Conservation (phyloP, 2,329 filamentous ascomycete genomes). For the Cladosporium sp. region DNA sequence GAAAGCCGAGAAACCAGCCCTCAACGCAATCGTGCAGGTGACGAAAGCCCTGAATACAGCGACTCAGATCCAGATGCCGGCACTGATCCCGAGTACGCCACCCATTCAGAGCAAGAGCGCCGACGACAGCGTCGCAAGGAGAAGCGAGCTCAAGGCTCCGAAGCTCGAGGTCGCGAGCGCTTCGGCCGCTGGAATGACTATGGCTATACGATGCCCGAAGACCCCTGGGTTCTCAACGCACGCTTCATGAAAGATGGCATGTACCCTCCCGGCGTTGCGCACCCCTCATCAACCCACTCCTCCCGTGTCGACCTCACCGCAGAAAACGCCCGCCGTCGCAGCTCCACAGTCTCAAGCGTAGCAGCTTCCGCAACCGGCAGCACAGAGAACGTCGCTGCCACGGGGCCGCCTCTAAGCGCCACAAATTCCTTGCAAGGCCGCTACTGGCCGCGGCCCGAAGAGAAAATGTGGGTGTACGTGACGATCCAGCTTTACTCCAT, state of each 20-base stretch:
- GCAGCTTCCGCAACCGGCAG: slow-evolving; percentile 19
- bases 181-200: slow-evolving; percentile 47
- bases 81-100: slow-evolving; percentile 35
- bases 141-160: slow-evolving; percentile 16
- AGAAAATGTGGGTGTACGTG: slow-evolving; percentile 86
- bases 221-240: slow-evolving; percentile 91
- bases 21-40: slow-evolving; percentile 22
- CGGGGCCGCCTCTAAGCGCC: slow-evolving; percentile 13
- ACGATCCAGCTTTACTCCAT: slow-evolving; percentile 96
- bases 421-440: slow-evolving; percentile 13
- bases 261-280: slow-evolving; percentile 50
- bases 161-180: slow-evolving; percentile 34
- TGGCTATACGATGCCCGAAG: slow-evolving; percentile 81
- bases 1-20: slow-evolving; percentile 32
- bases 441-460: slow-evolving; percentile 37
- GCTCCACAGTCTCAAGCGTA: slow-evolving; percentile 24
- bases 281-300: slow-evolving; percentile 48
- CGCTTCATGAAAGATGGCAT: slow-evolving; percentile 81
- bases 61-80: slow-evolving; percentile 36
- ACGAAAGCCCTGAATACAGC: slow-evolving; percentile 35
- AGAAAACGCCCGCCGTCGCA: slow-evolving; percentile 20
- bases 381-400: slow-evolving; percentile 27
- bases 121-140: slow-evolving; percentile 23
- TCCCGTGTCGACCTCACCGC: slow-evolving; percentile 43
- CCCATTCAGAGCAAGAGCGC: slow-evolving; percentile 31